Conservation (phyloP, 2,329 filamentous ascomycete genomes). For the Fusarium aywerte region DNA sequence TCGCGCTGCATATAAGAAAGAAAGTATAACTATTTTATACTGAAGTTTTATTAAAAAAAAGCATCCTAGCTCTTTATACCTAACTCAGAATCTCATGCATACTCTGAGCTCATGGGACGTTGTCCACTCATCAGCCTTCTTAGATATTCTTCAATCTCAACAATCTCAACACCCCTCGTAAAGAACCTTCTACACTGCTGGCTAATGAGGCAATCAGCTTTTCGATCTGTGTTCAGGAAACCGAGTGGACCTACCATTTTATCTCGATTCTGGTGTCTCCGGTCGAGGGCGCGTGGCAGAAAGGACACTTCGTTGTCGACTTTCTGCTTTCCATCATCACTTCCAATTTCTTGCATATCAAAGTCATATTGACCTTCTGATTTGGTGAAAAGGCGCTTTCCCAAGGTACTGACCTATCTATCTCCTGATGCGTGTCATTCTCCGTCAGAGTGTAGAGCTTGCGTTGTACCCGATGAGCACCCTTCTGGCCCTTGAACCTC, state of each 20-base stretch:
- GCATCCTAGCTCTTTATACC: too few species aligned
- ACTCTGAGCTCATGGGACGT: too few species aligned
- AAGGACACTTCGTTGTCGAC: not conserved
- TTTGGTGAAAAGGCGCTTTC: not conserved
- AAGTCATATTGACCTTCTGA: not conserved
- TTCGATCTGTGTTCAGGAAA: too few species aligned
- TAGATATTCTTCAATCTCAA: too few species aligned
- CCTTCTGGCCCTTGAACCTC: not conserved
- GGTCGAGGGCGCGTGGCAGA: not conserved
- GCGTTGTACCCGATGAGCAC: not conserved
- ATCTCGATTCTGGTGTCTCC: rapidly evolving
- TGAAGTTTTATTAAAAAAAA: too few species aligned
- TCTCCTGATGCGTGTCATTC: not conserved
- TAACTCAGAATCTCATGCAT: too few species aligned
- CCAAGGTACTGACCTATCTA: not conserved
- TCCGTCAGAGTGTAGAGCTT: not conserved
- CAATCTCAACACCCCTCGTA: not conserved
- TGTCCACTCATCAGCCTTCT: too few species aligned
- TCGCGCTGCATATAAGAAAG: too few species aligned
- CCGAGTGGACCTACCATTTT: not conserved
- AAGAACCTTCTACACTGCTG: not conserved
- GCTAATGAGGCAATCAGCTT: not conserved
- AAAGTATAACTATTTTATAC: too few species aligned
- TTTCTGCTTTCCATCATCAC: rapidly evolving
- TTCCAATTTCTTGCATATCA: not conserved